Conservation (phyloP, 1,284 basidiomycete genomes). For the Polyporus tsugae region DNA sequence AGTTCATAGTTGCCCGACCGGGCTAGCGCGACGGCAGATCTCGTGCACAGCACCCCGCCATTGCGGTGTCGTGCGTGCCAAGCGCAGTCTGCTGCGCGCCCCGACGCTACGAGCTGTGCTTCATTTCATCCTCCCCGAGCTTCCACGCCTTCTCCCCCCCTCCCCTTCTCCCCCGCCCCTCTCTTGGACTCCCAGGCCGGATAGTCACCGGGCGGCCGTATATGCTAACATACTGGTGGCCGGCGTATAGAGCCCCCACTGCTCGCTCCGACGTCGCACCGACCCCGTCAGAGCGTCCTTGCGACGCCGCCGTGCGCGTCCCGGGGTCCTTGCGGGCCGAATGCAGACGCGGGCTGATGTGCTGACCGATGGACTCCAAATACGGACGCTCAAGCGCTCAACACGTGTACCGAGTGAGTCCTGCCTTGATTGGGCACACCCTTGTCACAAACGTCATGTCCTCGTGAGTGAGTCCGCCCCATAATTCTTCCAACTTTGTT, state of each 20-base stretch:
- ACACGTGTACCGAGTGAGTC: not conserved
- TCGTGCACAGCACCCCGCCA: slow-evolving; percentile 31
- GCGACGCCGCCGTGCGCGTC: not conserved
- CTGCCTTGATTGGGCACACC: not conserved
- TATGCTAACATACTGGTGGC: not conserved
- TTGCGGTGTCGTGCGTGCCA: slow-evolving; percentile 31
- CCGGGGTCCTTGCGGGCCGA: not conserved
- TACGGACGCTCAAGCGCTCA: not conserved
- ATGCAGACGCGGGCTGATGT: too few relatives aligned
- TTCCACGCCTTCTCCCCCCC: not conserved
- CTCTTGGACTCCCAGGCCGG: not conserved
- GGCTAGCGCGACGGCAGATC: slow-evolving; percentile 20
- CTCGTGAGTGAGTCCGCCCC: not conserved
- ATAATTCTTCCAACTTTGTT: not conserved
- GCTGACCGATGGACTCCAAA: not conserved
- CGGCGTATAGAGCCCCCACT: not conserved
- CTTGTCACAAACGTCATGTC: not conserved
- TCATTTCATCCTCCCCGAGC: slow-evolving; percentile 5
- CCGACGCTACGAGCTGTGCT: slow-evolving; percentile 26
- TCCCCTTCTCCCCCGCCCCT: not conserved
- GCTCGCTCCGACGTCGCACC: not conserved
- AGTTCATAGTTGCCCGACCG: slow-evolving; percentile 9
- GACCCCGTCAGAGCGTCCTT: not conserved
- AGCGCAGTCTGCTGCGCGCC: slow-evolving; percentile 23
- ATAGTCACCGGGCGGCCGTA: not conserved